Evolutionary conservation across 2,329 filamentous ascomycete genomes (phyloP), one percentile per base, ranked within the genome.

Genomic region (Dryadomyces quercivorus): DNA sequence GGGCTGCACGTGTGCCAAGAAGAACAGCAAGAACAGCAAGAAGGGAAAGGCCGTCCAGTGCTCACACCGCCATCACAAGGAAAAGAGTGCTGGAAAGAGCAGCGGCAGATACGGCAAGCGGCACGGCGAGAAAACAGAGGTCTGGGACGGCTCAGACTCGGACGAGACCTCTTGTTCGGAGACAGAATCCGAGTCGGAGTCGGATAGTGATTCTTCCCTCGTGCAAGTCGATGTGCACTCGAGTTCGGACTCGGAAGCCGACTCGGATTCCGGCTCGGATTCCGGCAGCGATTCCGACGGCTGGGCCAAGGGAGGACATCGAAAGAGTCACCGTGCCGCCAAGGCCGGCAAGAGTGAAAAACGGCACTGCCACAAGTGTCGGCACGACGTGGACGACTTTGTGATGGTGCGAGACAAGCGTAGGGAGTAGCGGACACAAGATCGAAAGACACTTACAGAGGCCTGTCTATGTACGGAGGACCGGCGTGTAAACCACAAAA

Each of bases 221-320:
- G 16, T 57, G 40, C 5, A 53, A 50, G 42, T 51, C 44, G 83
- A 43, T 43, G 3, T 31, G 34, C 42, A 38, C 10, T 52, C 49
- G 4, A 18, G 21, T 13, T 48, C 48, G 5, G 21, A 46, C n/a
- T 48, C 22, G 16, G 38, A 31, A 12, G 20, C 42, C 45, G 26
- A 13, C 3, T 46, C 42, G 2, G 21, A 13, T 7, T 46, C 42
- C 2, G 21, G 16, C 20, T 34, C 40, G 1, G 16, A 48, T 15
- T 45, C 34, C 1, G 12, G 18, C 31, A 42, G 38, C 3, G 16
- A 31, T 16, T 54, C 52, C 13, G 50, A 46, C 18, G 52, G 43
- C 16, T 52, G 42, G 34, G 53, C 15, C 45, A 52, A 45, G 51
- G 34, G 18, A 8, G 38, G 8, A 2, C 42, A 54, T 18, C 3